These are phyloP conservation scores for Chaetomidium leptoderma DNA, from an alignment of 495 filamentous ascomycete genomes.

Conservation along the genomic window DNA sequence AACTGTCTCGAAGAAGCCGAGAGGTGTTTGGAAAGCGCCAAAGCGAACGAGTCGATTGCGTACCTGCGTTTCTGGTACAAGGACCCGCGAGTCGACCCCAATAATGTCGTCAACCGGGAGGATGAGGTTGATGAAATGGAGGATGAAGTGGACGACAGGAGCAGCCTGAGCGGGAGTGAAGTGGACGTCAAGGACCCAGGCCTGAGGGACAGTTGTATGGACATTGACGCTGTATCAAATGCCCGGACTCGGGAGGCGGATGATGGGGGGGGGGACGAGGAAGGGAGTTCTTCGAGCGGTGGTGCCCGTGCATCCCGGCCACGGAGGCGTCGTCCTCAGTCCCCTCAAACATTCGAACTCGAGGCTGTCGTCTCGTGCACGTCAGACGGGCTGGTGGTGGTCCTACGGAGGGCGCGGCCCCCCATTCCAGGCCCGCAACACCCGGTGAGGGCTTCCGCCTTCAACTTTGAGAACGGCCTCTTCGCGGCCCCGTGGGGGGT, in stretches of 20 bases:
- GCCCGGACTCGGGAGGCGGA: background rate
- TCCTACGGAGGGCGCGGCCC: constrained; percentile 70
- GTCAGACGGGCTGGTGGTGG: constrained; percentile 82
- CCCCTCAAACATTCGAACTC: constrained; percentile 52
- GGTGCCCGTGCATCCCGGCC: constrained; percentile 4
- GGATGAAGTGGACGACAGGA: constrained; percentile 28
- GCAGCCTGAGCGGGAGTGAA: constrained; percentile 14
- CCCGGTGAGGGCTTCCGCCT: constrained; percentile 41
- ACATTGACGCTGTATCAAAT: constrained; percentile 28
- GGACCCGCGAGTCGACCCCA: constrained; percentile 55
- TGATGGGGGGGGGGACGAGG: background rate
- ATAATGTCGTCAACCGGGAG: constrained; percentile 31
- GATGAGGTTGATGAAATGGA: constrained; percentile 35
- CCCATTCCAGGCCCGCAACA: constrained; percentile 56
- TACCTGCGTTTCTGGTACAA: constrained; percentile 88
- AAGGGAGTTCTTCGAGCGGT: background rate
- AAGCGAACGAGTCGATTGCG: constrained; percentile 90
- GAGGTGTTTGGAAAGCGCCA: constrained; percentile 74
- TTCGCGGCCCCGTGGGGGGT: constrained; percentile 76
- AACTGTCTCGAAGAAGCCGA: constrained; percentile 72
- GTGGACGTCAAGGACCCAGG: constrained; percentile 19
- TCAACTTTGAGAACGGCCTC: constrained; percentile 59
- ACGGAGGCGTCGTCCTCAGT: constrained; percentile 24
- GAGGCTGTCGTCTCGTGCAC: constrained; percentile 89
- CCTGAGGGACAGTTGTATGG: constrained; percentile 26